A percentile compares a stretch with the other conserved stretches of the same genome.
These are phyloP conservation scores for Curvularia verruculosa DNA, from an alignment of 2,329 filamentous ascomycete species.

Conservation along the genomic window DNA sequence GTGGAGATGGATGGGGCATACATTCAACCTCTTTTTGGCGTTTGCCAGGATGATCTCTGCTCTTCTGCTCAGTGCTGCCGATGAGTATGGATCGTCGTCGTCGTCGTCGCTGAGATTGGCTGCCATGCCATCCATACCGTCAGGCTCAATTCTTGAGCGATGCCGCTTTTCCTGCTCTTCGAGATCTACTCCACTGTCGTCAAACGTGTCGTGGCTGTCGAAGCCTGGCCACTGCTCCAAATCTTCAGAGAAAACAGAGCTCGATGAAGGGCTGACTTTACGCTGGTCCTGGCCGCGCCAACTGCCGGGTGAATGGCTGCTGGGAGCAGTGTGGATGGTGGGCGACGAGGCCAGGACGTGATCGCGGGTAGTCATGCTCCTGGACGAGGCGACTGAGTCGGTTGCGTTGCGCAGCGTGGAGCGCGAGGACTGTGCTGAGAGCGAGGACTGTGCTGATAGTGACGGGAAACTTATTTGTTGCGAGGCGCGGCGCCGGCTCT, in stretches of 20 bases:
- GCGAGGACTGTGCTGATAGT: slow-evolving; percentile 44
- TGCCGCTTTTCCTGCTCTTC: slow-evolving; percentile 43
- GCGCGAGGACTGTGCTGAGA: slow-evolving; percentile 43
- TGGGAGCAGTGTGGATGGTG: slow-evolving; percentile 34
- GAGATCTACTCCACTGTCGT: slow-evolving; percentile 45
- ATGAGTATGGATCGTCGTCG: slow-evolving; percentile 69
- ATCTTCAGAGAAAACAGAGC: slow-evolving; percentile 54
- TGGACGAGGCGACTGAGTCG: slow-evolving; percentile 27
- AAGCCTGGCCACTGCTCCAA: slow-evolving; percentile 52
- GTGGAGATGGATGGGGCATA: slow-evolving; percentile 54
- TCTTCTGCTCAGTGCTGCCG: slow-evolving; percentile 64
- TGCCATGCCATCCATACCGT: slow-evolving; percentile 47
- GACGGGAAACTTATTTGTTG: slow-evolving; percentile 40
- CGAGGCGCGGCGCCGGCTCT: slow-evolving; percentile 37
- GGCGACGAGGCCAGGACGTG: slow-evolving; percentile 45
- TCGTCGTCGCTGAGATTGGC: slow-evolving; percentile 47
- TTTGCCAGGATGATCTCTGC: slow-evolving; percentile 92
- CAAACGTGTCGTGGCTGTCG: slow-evolving; percentile 37
- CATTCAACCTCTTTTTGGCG: slow-evolving; percentile 85
- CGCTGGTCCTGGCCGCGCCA: slow-evolving; percentile 33
- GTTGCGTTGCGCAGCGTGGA: slow-evolving; percentile 45
- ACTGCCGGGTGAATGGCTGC: slow-evolving; percentile 18
- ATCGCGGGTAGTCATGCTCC: slow-evolving; percentile 20
- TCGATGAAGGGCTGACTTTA: slow-evolving; percentile 44
- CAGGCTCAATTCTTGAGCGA: slow-evolving; percentile 40